Conservation (phyloP, 2,329 filamentous ascomycete genomes). For the Truncatella angustata region DNA sequence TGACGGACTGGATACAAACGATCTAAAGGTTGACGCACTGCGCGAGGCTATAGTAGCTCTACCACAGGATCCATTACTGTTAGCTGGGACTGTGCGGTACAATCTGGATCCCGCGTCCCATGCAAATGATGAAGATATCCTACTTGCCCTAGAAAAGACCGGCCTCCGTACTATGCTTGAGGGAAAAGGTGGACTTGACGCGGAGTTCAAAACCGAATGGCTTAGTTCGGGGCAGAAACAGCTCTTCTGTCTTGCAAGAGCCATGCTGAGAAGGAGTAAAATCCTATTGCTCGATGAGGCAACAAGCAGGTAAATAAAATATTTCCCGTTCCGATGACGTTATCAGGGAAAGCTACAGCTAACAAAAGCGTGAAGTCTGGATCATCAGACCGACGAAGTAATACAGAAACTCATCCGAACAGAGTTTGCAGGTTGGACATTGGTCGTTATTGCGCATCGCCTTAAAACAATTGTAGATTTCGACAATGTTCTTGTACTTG, state of each 20-base stretch:
- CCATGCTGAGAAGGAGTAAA: conserved; percentile 3
- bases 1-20: conserved; percentile 2
- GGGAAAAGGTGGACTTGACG: conserved; percentile 1
- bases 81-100: conserved; percentile 7
- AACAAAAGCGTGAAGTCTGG: background rate
- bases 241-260: conserved; percentile 11
- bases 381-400: conserved; percentile 3
- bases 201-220: background rate
- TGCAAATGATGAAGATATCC: conserved; percentile 3
- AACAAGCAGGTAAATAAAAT: conserved; percentile 14
- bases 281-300: conserved; percentile 13
- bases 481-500: conserved; percentile 4
- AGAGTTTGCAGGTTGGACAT: conserved; percentile 4
- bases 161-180: background rate
- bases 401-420: background rate
- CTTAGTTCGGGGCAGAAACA: conserved; percentile 11
- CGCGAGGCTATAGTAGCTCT: background rate
- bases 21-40: background rate
- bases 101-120: conserved; percentile 9
- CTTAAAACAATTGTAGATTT: conserved; percentile 2
- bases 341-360: no score
- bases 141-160: conserved; percentile 2
- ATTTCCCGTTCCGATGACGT: no score
- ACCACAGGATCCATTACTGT: conserved; percentile 12
- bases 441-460: conserved; percentile 2